Evolutionary conservation across 2,329 filamentous ascomycete genomes (phyloP).

Genomic region (Bretziella fagacearum): DNA sequence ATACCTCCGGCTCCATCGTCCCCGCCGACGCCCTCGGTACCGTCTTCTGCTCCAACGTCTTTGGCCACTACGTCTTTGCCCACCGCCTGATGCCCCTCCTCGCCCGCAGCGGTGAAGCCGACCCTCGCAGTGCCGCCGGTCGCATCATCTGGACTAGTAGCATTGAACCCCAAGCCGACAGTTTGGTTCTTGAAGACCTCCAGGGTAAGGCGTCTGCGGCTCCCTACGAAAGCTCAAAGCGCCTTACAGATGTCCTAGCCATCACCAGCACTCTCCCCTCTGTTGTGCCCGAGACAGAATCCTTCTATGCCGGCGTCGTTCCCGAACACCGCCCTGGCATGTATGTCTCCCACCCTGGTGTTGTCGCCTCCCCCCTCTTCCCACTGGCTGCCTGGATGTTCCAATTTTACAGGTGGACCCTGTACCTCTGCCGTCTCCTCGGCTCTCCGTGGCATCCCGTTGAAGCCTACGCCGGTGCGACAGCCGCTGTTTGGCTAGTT

Average conservation of each 20-base stretch:
- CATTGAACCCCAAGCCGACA: conserved; percentile 43
- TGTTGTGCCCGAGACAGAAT: conserved; percentile 26
- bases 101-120: conserved; percentile 26
- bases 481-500: conserved; percentile 60
- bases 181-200: conserved; percentile 52
- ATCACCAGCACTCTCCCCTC: conserved; percentile 54
- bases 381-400: conserved; percentile 54
- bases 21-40: conserved; percentile 41
- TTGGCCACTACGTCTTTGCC: conserved; percentile 82
- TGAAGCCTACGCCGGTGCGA: conserved; percentile 59
- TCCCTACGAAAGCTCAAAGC: conserved; percentile 77
- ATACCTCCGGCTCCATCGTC: not conserved
- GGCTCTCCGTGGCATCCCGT: conserved; percentile 82
- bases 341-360: conserved; percentile 72
- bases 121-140: conserved; percentile 28
- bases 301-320: conserved; percentile 12
- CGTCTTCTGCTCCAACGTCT: conserved; percentile 82
- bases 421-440: conserved; percentile 56
- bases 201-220: conserved; percentile 47
- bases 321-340: conserved; percentile 35
- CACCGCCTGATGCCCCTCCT: conserved; percentile 68
- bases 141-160: conserved; percentile 80
- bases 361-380: conserved; percentile 69
- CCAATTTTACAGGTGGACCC: conserved; percentile 47
- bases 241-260: conserved; percentile 68